Evolutionary conservation across 2,329 filamentous ascomycete genomes (phyloP), one percentile per base, ranked within the genome.

Genomic region (Colletotrichum sp.): DNA sequence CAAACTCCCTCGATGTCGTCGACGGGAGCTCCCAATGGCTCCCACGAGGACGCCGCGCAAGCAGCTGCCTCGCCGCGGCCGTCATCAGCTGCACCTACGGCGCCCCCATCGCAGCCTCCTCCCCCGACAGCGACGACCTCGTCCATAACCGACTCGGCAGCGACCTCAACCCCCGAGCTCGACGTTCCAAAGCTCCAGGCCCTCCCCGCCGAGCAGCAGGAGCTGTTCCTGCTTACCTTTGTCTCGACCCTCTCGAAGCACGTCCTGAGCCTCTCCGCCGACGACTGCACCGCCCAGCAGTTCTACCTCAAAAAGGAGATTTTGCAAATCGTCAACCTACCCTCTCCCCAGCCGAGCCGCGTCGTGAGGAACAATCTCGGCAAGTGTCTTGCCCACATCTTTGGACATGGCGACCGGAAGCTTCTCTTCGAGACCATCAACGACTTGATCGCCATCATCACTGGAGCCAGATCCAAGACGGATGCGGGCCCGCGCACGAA

Each of bases 401-500:
- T 99, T 78, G 90, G 89, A 18, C 94, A 94, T 78, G 97, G 97
- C 15, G 96, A 98, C 85, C 91, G 96, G 78, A 98, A 98, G 83
- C 90, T 98, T 67, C 90, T 99, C 4, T 98, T 98, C 82, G 97
- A 99, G 84, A 98, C 95, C 1, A 94, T 99, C 82, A 98, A 97
- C 81, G 96, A 99, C 79, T 88, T 99, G 13, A 89, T 96, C 12
- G 88, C 86, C 13, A 92, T 98, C 72, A 83, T 98, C 61, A 92
- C 92, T 76, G 90, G 90, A 64, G 92, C 93, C 24, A 98, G 98
- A 84, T 89, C 89, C 39, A 94, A 93, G 83, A 87, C 87, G 69
- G 96, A 98, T 74, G 92, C 92, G 79, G 96, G 98, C 80, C 84
- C 94, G 67, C 92, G 93, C 81, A 91, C 92, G 5, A 98, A 95